Conservation (phyloP, 495 filamentous ascomycete genomes). For the Penicillium chermesinum region DNA sequence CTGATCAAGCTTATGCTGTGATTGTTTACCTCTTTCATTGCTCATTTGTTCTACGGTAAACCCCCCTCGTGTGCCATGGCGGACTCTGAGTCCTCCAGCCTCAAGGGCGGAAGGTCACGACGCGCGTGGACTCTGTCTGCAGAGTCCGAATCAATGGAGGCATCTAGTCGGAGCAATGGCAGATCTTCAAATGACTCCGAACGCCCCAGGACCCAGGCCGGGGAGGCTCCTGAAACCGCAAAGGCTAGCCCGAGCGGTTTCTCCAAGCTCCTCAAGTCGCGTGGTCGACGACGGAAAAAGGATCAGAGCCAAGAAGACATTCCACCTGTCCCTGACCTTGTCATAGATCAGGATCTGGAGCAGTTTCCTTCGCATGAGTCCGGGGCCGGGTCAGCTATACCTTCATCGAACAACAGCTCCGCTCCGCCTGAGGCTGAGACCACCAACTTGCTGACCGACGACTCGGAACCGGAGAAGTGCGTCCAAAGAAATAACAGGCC, state of each 20-base stretch:
- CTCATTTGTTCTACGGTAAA: constrained; percentile 1
- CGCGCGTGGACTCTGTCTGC: constrained; percentile 32
- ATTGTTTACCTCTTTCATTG: not conserved
- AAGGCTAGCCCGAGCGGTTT: constrained; percentile 41
- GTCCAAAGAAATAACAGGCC: constrained; percentile 28
- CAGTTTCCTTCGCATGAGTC: constrained; percentile 25
- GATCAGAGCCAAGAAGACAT: constrained; percentile 29
- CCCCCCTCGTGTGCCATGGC: constrained; percentile 23
- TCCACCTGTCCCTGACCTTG: constrained; percentile 16
- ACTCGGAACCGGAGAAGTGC: constrained; percentile 67
- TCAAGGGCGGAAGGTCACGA: constrained; percentile 20
- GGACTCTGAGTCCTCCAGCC: constrained; percentile 28
- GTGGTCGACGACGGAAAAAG: constrained; percentile 42
- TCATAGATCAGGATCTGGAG: constrained; percentile 19
- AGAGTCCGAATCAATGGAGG: constrained; percentile 31
- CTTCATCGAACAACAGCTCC: constrained; percentile 28
- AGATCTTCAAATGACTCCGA: constrained; percentile 44
- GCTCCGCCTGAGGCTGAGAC: constrained; percentile 22
- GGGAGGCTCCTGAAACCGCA: constrained; percentile 30
- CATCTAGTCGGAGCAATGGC: constrained; percentile 36
- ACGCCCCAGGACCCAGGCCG: constrained; percentile 38
- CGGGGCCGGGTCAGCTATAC: constrained; percentile 18
- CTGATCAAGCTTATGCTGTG: constrained; percentile 3
- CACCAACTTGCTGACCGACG: constrained; percentile 61
- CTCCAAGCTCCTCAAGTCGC: constrained; percentile 49